Base-by-base conservation (phyloP, 148 eudicot genomes). In the Chenopodium formosanum region DNA sequence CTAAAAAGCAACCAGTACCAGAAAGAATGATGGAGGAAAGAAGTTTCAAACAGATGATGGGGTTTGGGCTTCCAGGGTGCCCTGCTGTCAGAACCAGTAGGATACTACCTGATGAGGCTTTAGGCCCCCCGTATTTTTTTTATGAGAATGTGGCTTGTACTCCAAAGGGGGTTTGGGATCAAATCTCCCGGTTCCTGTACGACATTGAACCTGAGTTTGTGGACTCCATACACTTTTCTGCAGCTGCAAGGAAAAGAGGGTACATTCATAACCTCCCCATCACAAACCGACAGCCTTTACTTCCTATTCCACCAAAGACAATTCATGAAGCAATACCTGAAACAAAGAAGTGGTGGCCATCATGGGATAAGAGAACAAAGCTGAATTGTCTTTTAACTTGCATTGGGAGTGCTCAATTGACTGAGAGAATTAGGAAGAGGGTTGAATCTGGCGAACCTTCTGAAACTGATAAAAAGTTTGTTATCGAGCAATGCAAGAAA, bases 211-310 rank as follows among this genome's bases (percentile, higher is more conserved):
- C 83, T 1, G 86, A 80, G 25, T 80, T 84, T 80, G 80, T 84
- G 48, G 86, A 84, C 37, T 84, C 86, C 17, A 19, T 80, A 2
- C 60, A 84, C 56, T 85, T 85, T 48, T 85, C 84, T 19, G 82
- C 87, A 0, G 84, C 87, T 40, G 84, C 84, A 2, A 73, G 84
- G 37, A 85, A 85, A 78, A 19, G 87, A 16, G 87, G 87, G 1
- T 85, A 81, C 16, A 81, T 85, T n/a, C 87, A 81, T 37, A 85
- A 81, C 76, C 84, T 85, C n/a, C 84, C 84, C 1, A 53, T 82
- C 37, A 44, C 69, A 23, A 58, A 69, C 50, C 76, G 87, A 29
- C 44, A 53, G 1, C 87, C 73, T 44, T 46, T 85, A 9, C 84
- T 81, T 60, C 84, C 84, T 0, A 78, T 85, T 44, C 87, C 84